phyloP scores from a whole-genome alignment of 768 basidiomycete species.

The Pleurotus tuber-regium region DNA sequence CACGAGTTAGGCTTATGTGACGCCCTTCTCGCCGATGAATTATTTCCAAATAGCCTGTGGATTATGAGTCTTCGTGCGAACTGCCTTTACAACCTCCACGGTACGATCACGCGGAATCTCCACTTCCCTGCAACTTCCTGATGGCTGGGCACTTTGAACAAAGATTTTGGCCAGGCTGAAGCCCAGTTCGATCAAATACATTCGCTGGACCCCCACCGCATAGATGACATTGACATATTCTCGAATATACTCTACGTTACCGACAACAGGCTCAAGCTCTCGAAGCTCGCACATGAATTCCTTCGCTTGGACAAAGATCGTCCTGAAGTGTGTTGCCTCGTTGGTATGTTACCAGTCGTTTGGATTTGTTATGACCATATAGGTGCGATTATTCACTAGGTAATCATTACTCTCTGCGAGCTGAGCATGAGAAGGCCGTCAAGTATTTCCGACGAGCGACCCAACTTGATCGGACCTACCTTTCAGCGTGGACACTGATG shows the following conservation, averaged over 20 bases:
- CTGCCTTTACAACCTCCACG: slow-evolving; percentile 87
- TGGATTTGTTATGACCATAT: background rate
- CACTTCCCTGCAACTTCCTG: slow-evolving; percentile 1
- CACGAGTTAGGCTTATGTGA: slow-evolving; percentile 81
- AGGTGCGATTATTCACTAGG: slow-evolving; percentile 44
- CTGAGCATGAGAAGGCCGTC: slow-evolving; percentile 94
- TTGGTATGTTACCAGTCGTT: slow-evolving; percentile 58
- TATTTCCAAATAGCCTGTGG: slow-evolving; percentile 84
- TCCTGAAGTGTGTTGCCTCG: slow-evolving; percentile 94
- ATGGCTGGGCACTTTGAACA: slow-evolving; percentile 3
- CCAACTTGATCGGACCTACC: slow-evolving; percentile 91
- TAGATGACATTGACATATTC: slow-evolving; percentile 94
- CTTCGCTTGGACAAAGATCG: slow-evolving; percentile 86
- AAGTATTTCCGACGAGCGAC: slow-evolving; percentile 93
- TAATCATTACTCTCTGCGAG: slow-evolving; percentile 93
- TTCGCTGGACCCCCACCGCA: slow-evolving; percentile 76
- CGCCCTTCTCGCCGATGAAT: slow-evolving; percentile 62
- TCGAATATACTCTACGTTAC: slow-evolving; percentile 97
- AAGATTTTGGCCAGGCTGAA: slow-evolving; percentile 89
- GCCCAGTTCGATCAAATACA: slow-evolving; percentile 83
- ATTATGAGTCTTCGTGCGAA: slow-evolving; percentile 84
- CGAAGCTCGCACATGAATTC: slow-evolving; percentile 90
- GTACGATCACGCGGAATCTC: slow-evolving; percentile 39
- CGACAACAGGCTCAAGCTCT: slow-evolving; percentile 83
- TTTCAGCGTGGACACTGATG: slow-evolving; percentile 98